These are phyloP conservation scores for Vitis hybrid DNA, from an alignment of 177 flowering plant genomes.

Conservation along the genomic window DNA sequence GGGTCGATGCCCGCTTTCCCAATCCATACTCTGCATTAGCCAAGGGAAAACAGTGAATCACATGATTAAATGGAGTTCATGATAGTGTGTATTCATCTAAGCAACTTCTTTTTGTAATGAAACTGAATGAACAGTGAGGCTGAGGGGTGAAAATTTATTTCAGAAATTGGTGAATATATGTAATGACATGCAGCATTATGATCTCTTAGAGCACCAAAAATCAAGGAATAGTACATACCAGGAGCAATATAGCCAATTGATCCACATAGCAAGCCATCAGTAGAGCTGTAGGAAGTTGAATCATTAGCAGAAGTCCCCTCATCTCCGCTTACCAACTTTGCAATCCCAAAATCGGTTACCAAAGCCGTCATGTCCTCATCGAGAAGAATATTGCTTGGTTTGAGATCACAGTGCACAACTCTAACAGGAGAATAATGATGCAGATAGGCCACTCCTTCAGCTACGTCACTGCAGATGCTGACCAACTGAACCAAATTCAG, in stretches of 20 bases:
- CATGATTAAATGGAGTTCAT: background rate
- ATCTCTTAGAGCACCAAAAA: background rate
- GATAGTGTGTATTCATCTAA: background rate
- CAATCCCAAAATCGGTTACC: slow-evolving; percentile 85
- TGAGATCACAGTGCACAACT: slow-evolving; percentile 88
- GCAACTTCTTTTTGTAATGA: too few relatives aligned
- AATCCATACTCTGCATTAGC: slow-evolving; percentile 70
- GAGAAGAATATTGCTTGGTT: slow-evolving; percentile 89
- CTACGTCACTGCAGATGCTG: slow-evolving; percentile 75
- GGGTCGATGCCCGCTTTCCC: slow-evolving; percentile 70
- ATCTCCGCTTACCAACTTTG: slow-evolving; percentile 53
- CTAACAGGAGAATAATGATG: slow-evolving; percentile 78
- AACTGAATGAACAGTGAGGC: background rate
- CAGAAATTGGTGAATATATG: too few relatives aligned
- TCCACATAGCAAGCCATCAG: slow-evolving; percentile 73
- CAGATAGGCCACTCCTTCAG: slow-evolving; percentile 89
- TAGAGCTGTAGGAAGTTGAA: slow-evolving; percentile 49
- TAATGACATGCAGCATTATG: too few relatives aligned
- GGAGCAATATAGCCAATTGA: slow-evolving; percentile 94
- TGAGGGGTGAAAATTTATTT: too few relatives aligned
- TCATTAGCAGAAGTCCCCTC: slow-evolving; percentile 26
- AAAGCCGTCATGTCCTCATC: slow-evolving; percentile 79
- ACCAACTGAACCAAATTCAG: slow-evolving; percentile 64
- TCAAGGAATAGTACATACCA: slow-evolving; percentile 40
- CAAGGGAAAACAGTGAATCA: background rate